Base-by-base conservation (phyloP, 768 basidiomycete genomes). In the Steccherinum ochraceum region DNA sequence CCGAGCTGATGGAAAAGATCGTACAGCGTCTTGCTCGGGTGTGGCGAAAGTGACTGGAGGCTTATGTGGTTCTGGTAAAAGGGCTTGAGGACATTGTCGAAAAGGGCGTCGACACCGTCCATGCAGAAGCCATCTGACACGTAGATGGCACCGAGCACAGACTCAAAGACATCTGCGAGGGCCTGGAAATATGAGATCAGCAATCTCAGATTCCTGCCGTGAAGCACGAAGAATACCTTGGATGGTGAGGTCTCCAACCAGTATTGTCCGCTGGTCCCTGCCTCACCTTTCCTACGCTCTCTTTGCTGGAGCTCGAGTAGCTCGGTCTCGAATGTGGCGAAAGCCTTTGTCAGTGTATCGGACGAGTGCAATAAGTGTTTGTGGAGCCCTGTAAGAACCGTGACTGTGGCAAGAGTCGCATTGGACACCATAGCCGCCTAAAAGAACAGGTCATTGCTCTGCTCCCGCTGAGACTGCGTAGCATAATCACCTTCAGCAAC, bases 381-480 rank as follows among this genome's bases (percentile, higher is more conserved):
- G 51, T 88, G 70, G 49, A 93, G 67, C 26, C 84, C 84, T 48
- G 78, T 77, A 56, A 75, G 75, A 16, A 92, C 81, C 56, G 86
- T 89, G 52, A 92, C 65, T 2, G 89, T 85, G 35, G 84, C 88
- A 40, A 93, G 70, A 16, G 84, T 73, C 24, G 81, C 76, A 64
- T 92, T 92, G 3, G 87, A 89, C 23, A 93, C 89, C 89, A 93
- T 92, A 5, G 86, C 85, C 24, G 80, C n/a, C n/a, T n/a, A n/a
- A n/a, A n/a, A n/a, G n/a, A n/a, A 78, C 90, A 92, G 58, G 30
- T 35, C 7, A 35, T 35, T 35, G 7, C 7, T 35, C 30, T n/a
- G n/a, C n/a, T 35, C 30, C 7, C 16, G 30, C 7, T 35, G 30
- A 7, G 7, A 16, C 30, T 35, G 16, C 16, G 30, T 35, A 35